Evolutionary conservation across 2,329 filamentous ascomycete species (phyloP).

Genomic region (Ilyonectria mors-panacis): DNA sequence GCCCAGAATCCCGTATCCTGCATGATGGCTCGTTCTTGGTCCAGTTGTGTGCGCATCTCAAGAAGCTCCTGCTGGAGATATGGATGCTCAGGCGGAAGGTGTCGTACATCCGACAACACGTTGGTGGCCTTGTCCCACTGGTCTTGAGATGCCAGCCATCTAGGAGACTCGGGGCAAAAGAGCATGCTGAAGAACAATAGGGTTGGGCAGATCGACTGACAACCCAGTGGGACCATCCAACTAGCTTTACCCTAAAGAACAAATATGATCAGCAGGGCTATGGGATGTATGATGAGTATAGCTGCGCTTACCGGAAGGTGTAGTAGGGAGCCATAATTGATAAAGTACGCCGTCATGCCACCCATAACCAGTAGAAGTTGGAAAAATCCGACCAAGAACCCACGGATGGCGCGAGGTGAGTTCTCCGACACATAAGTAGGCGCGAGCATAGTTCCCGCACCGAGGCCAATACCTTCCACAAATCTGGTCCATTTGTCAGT

Average conservation of each 20-base stretch:
- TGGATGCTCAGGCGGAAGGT: conserved; percentile 36
- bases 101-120: conserved; percentile 38
- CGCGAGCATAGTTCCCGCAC: conserved; percentile 69
- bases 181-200: conserved; percentile 68
- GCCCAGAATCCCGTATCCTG: conserved; percentile 40
- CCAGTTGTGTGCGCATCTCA: conserved; percentile 36
- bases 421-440: conserved; percentile 75
- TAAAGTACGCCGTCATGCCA: conserved; percentile 67
- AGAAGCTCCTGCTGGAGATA: conserved; percentile 43
- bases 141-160: conserved; percentile 70
- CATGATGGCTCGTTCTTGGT: conserved; percentile 40
- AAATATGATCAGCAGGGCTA: background rate
- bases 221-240: conserved; percentile 64
- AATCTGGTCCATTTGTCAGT: conserved; percentile 44
- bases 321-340: conserved; percentile 66
- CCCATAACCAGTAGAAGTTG: conserved; percentile 70
- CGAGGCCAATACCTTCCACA: conserved; percentile 67
- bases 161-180: conserved; percentile 70
- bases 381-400: conserved; percentile 72
- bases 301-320: conserved; percentile 46
- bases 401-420: conserved; percentile 70
- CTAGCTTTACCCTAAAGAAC: conserved; percentile 27
- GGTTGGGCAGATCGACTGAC: conserved; percentile 69
- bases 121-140: conserved; percentile 63
- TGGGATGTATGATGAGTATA: conserved; percentile 35